Conservation (phyloP, 2,329 filamentous ascomycete species). For the Penicillium freii region DNA sequence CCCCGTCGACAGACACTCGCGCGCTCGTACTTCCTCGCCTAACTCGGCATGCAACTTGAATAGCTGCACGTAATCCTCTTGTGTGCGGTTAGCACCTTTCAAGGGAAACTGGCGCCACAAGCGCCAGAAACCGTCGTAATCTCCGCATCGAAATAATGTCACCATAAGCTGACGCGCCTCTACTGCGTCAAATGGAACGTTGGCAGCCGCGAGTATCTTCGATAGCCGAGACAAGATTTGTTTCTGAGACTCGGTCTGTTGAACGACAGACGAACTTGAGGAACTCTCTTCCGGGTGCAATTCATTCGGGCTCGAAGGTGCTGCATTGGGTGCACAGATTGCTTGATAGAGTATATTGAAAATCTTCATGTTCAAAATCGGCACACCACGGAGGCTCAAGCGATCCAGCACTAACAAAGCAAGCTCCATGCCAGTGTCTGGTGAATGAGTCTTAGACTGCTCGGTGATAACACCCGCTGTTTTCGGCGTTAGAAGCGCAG, state of each 20-base stretch:
- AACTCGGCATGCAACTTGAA: slow-evolving; percentile 52
- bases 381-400: slow-evolving; percentile 42
- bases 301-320: neutral
- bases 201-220: slow-evolving; percentile 30
- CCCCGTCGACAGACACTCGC: slow-evolving; percentile 52
- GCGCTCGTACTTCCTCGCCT: slow-evolving; percentile 44
- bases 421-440: slow-evolving; percentile 32
- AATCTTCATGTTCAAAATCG: slow-evolving; percentile 48
- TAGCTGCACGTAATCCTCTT: slow-evolving; percentile 56
- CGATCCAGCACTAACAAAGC: slow-evolving; percentile 44
- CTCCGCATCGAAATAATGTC: slow-evolving; percentile 39
- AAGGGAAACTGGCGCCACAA: slow-evolving; percentile 57
- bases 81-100: slow-evolving; percentile 50
- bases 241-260: slow-evolving; percentile 14
- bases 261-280: slow-evolving; percentile 4
- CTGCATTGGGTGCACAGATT: slow-evolving; percentile 35
- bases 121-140: slow-evolving; percentile 62
- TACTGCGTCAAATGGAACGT: slow-evolving; percentile 30
- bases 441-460: slow-evolving; percentile 15
- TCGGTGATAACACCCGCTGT: slow-evolving; percentile 7
- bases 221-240: slow-evolving; percentile 25
- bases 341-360: slow-evolving; percentile 46
- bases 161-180: slow-evolving; percentile 34
- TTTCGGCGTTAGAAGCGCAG: slow-evolving; percentile 35
- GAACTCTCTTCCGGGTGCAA: slow-evolving; percentile 37